These are phyloP conservation scores for Candida ipomoeae DNA, from an alignment of 805 yeast genomes.

Conservation along the genomic window DNA sequence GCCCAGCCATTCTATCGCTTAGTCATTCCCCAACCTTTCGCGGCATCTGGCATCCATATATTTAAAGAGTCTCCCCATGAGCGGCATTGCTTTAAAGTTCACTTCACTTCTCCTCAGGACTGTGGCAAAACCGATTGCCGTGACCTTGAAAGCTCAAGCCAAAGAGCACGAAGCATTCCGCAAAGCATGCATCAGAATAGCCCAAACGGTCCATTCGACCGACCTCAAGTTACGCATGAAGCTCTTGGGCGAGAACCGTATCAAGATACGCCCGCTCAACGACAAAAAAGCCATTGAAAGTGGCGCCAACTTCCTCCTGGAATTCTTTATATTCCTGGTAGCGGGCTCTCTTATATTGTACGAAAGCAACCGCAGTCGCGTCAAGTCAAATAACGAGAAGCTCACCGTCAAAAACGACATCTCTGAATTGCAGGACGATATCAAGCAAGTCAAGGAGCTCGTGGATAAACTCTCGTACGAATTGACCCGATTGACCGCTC, in stretches of 20 bases:
- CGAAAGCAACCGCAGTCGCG: conserved; percentile 65
- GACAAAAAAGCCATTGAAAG: conserved; percentile 77
- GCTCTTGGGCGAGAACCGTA: conserved; percentile 49
- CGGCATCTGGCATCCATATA: not conserved
- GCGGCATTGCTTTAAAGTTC: conserved; percentile 71
- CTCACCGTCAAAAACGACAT: conserved; percentile 73
- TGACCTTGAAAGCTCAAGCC: conserved; percentile 67
- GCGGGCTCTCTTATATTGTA: conserved; percentile 73
- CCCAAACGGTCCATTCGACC: conserved; percentile 65
- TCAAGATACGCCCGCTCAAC: conserved; percentile 70
- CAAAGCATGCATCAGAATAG: conserved; percentile 58
- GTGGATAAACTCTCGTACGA: conserved; percentile 14
- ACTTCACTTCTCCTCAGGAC: conserved; percentile 70
- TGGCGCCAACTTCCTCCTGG: conserved; percentile 78
- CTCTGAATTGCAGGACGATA: conserved; percentile 62
- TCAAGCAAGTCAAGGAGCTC: conserved; percentile 46
- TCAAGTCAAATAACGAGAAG: conserved; percentile 57
- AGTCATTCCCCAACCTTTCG: not conserved
- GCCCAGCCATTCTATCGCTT: not conserved
- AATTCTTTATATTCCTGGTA: conserved; percentile 70
- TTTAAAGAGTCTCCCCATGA: conserved; percentile 41
- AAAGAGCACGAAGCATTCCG: conserved; percentile 65
- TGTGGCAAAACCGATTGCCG: conserved; percentile 75
- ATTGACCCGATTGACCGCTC: conserved; percentile 10
- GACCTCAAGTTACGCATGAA: conserved; percentile 61